phyloP scores from a whole-genome alignment of 2,329 filamentous ascomycete species.

The Teratosphaeriaceae sp. region DNA sequence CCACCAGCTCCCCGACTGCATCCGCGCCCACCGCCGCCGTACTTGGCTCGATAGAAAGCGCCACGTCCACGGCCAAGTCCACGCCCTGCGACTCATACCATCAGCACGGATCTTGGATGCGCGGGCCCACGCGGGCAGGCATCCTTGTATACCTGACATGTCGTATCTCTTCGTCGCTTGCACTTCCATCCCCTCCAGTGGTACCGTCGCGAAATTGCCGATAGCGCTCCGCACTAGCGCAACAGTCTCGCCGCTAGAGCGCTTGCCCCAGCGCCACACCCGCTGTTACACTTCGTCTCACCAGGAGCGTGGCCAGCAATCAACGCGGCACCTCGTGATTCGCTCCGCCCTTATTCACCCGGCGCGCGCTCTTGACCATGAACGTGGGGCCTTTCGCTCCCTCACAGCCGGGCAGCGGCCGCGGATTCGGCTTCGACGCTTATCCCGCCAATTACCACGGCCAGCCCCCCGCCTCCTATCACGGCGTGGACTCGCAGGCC shows the following conservation, averaged over 20 bases:
- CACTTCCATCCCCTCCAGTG: too few relatives aligned
- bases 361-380: not conserved
- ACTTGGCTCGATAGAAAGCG: constrained; percentile 24
- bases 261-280: not conserved
- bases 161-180: too few relatives aligned
- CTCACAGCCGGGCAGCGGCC: constrained; percentile 1
- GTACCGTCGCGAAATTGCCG: too few relatives aligned
- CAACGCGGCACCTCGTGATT: not conserved
- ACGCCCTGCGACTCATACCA: constrained; percentile 5
- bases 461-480: not conserved
- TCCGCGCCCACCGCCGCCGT: constrained; percentile 19
- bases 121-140: not conserved
- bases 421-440: not conserved
- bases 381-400: constrained; percentile 5
- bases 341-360: not conserved
- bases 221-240: too few relatives aligned
- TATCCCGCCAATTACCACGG: not conserved
- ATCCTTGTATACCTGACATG: not conserved
- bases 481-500: not conserved
- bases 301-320: not conserved
- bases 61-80: constrained; percentile 22
- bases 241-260: not conserved
- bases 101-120: not conserved
- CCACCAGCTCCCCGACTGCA: constrained; percentile 2
- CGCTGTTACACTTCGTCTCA: not conserved